Percentiles rank a stretch among this genome's conserved stretches.
Conservation (phyloP, 2,329 filamentous ascomycete genomes). For the Penicillium paneum region DNA sequence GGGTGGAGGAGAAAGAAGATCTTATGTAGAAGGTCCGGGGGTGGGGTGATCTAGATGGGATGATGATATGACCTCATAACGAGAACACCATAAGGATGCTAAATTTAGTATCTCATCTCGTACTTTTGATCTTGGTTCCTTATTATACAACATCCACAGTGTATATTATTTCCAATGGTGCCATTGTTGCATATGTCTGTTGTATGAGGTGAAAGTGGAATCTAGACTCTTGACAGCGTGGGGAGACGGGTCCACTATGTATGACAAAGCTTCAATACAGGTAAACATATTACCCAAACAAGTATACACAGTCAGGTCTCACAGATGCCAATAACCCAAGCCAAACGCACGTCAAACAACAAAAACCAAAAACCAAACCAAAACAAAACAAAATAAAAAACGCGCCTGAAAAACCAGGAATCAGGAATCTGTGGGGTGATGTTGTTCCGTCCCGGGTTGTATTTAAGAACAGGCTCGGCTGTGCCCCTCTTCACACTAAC, state of each 20-base stretch:
- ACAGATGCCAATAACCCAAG: neutral
- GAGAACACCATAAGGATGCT: neutral
- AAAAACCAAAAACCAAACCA: neutral
- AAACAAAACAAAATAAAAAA: neutral
- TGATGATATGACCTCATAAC: neutral
- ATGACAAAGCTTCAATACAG: neutral
- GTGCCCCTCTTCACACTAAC: constrained; percentile 10
- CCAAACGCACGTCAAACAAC: neutral
- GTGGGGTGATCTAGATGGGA: constrained; percentile 4
- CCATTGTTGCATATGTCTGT: neutral
- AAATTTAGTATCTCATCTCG: neutral
- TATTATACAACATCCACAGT: neutral
- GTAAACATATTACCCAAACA: neutral
- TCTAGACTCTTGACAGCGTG: neutral
- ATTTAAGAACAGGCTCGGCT: constrained; percentile 12
- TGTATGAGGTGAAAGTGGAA: too few relatives aligned
- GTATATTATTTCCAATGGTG: neutral
- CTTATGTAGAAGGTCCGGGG: neutral
- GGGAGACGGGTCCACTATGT: neutral
- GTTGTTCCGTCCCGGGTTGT: constrained; percentile 10
- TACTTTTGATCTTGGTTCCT: neutral
- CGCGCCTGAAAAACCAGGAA: constrained; percentile 10
- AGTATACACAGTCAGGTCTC: neutral
- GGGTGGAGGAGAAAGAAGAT: neutral
- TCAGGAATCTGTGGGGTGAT: constrained; percentile 5